phyloP scores from a whole-genome alignment of 208 protist genomes.

The Trypanosoma mega region DNA sequence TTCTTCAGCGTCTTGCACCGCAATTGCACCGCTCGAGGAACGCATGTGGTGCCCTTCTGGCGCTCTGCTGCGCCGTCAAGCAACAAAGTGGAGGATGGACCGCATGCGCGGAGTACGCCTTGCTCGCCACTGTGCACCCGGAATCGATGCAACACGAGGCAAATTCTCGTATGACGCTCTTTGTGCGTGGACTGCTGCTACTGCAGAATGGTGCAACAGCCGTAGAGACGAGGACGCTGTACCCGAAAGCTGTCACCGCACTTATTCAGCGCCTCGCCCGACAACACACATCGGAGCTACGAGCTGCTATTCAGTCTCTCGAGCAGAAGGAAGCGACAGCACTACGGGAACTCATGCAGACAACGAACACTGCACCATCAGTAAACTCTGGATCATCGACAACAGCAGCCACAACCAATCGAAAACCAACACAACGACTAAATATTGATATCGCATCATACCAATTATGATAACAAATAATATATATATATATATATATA shows the following conservation, averaged over 20 bases:
- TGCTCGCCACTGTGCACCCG: conserved; percentile 15
- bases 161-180: conserved; percentile 14
- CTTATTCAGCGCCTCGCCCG: conserved; percentile 40
- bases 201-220: background rate
- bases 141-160: conserved; percentile 5
- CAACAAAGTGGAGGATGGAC: background rate
- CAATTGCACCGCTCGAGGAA: conserved; percentile 1
- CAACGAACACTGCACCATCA: background rate
- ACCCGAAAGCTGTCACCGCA: conserved; percentile 18
- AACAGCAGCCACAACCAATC: no score
- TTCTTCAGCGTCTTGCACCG: conserved; percentile 1
- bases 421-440: background rate
- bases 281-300: conserved; percentile 34
- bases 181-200: conserved; percentile 19
- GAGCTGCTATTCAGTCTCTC: conserved; percentile 51
- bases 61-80: conserved; percentile 10
- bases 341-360: conserved; percentile 70
- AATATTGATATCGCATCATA: background rate
- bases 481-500: no score
- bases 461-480: no score
- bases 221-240: background rate
- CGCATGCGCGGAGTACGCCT: conserved; percentile 14
- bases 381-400: no score
- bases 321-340: conserved; percentile 27
- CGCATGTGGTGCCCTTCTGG: conserved; percentile 25